Percentiles rank a stretch among this genome's conserved stretches.
These are phyloP conservation scores for Lentinula novae-zelandiae DNA, from an alignment of 1,284 basidiomycete species.

Conservation along the genomic window DNA sequence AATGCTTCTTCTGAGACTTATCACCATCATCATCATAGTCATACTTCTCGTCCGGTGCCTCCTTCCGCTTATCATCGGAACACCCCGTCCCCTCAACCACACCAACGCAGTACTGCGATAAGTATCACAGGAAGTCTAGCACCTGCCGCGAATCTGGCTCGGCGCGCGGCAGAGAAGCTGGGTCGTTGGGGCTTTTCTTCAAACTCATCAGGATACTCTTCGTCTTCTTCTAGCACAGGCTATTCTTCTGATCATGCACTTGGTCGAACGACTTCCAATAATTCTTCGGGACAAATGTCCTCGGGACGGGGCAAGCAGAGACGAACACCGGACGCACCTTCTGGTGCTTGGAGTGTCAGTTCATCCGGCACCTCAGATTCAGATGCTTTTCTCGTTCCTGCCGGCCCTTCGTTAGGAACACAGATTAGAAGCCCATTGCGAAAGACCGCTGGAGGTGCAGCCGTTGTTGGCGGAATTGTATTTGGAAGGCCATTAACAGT, in stretches of 20 bases:
- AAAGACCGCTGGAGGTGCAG: conserved; percentile 26
- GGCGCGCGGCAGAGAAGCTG: conserved; percentile 72
- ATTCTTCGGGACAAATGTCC: conserved; percentile 21
- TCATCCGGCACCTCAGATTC: conserved; percentile 50
- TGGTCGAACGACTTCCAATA: conserved; percentile 35
- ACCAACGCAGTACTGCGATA: conserved; percentile 58
- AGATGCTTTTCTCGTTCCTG: conserved; percentile 38
- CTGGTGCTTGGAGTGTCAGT: conserved; percentile 51
- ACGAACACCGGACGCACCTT: conserved; percentile 55
- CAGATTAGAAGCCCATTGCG: conserved; percentile 50
- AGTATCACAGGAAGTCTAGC: conserved; percentile 65
- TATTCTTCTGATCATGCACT: conserved; percentile 30
- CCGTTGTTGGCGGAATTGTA: conserved; percentile 44
- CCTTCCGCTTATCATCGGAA: conserved; percentile 26
- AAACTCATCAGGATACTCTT: conserved; percentile 36
- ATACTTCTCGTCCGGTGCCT: conserved; percentile 15
- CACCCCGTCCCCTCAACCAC: conserved; percentile 21
- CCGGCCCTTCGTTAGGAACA: conserved; percentile 52
- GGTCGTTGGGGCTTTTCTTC: conserved; percentile 55
- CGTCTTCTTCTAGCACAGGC: conserved; percentile 32
- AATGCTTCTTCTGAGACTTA: background rate
- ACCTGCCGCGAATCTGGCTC: conserved; percentile 69
- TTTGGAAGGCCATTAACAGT: conserved; percentile 58
- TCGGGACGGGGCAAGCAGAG: conserved; percentile 33
- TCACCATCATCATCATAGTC: background rate